These are phyloP conservation scores for Gaertneriomyces semiglobifer DNA, from an alignment of 192 early-diverging fungal genomes.

Conservation along the genomic window DNA sequence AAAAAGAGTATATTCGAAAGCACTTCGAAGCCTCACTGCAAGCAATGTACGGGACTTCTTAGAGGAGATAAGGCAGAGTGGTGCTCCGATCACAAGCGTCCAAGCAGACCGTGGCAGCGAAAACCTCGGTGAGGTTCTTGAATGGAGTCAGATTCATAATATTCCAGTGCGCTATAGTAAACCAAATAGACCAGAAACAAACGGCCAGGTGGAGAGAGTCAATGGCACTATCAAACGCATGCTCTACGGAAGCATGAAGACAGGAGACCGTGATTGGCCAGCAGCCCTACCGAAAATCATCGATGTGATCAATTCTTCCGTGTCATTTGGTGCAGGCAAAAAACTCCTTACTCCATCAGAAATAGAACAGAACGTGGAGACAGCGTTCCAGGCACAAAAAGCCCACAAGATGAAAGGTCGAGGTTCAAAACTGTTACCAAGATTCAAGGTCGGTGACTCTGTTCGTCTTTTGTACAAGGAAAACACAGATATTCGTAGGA, in stretches of 20 bases:
- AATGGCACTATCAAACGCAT: slow-evolving; percentile 8
- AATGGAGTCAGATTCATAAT: not conserved
- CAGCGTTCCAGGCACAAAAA: not conserved
- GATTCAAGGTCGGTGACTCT: slow-evolving; percentile 2
- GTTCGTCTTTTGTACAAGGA: too few species aligned
- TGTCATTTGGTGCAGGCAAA: not conserved
- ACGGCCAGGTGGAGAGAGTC: slow-evolving; percentile 1
- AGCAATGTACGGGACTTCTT: not conserved
- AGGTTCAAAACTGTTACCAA: slow-evolving; percentile 2
- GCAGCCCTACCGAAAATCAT: not conserved
- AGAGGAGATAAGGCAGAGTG: not conserved
- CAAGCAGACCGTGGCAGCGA: not conserved
- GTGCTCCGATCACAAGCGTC: not conserved
- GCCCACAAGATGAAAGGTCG: slow-evolving; percentile 11
- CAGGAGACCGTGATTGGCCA: slow-evolving; percentile 6
- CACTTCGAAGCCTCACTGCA: not conserved
- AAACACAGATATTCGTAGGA: too few species aligned
- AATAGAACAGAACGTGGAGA: not conserved
- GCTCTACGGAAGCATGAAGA: not conserved
- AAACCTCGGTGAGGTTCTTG: not conserved
- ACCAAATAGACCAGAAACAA: not conserved
- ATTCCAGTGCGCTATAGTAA: not conserved
- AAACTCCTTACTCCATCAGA: not conserved
- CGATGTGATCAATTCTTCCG: not conserved
- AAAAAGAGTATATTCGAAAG: not conserved